phyloP scores from a whole-genome alignment of 331 rosid species.

The Quercus phellos region DNA sequence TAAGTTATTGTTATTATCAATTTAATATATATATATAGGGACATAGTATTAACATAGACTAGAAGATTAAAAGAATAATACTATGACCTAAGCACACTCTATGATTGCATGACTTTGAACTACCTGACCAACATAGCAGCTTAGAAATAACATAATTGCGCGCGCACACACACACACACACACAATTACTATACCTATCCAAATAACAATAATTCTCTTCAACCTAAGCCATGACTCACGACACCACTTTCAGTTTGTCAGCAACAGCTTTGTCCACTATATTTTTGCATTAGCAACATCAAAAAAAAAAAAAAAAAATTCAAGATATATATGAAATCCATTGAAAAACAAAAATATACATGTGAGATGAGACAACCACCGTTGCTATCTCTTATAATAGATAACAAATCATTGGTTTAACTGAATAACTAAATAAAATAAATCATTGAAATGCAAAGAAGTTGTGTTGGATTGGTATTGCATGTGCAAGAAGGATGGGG shows the following conservation, averaged over 20 bases:
- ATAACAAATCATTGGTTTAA: no score
- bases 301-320: no score
- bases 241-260: not conserved
- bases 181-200: not conserved
- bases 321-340: no score
- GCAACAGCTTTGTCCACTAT: no score
- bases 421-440: no score
- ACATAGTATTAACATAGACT: not conserved
- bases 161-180: not conserved
- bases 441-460: no score
- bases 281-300: no score
- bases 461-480: no score
- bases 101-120: not conserved
- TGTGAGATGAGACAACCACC: no score
- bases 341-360: no score
- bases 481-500: no score
- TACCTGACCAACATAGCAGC: not conserved
- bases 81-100: not conserved
- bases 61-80: not conserved
- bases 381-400: no score
- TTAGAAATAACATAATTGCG: not conserved
- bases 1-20: not conserved
- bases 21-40: not conserved
- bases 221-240: not conserved
- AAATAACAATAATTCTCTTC: not conserved